Evolutionary conservation across 2,329 filamentous ascomycete genomes (phyloP), one percentile per base, ranked within the genome.

Genomic region (Botryotinia globosa): DNA sequence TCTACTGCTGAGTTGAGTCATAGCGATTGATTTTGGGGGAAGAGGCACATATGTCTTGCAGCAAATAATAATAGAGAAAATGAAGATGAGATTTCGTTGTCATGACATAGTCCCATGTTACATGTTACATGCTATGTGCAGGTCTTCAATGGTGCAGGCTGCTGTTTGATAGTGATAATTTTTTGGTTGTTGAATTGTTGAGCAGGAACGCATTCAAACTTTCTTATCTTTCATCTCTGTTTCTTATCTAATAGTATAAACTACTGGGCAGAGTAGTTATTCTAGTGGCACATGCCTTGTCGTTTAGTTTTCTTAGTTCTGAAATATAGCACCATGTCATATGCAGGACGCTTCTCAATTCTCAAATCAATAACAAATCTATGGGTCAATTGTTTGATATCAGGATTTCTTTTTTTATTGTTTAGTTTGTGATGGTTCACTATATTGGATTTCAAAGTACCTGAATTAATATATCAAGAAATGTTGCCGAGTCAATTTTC

Each of bases 261-360:
- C 3, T n/a, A 18, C 12, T n/a, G 22, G 6, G 9, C 12, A 39
- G 6, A 16, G 3, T 39, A 14, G 18, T n/a, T 61, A 61, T n/a
- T 9, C 12, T 25, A 9, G 6, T 39, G 7, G 1, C 6, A 39
- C 0, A 54, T 29, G 18, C 0, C 14, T 56, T n/a, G 8, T 3
- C 12, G 12, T 14, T 37, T 37, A 37, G 25, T 25, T 61, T 25
- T 61, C 10, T 61, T 37, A 8, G 12, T 54, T 16, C 25, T n/a
- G 7, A n/a, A n/a, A 16, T n/a, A 3, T n/a, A 54, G 25, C 25
- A 14, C 6, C n/a, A 54, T 16, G 2, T 14, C 25, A 54, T 10
- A n/a, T 51, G 48, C 25, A 22, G 7, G 44, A 14, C 3, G 6
- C 4, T n/a, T 51, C 10, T 51, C 48, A 14, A 51, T 51, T 51